A percentile compares a stretch with the other conserved stretches of the same genome.
These are phyloP conservation scores for Trichophyton rubrum DNA, from an alignment of 2,329 filamentous ascomycete species.

Conservation along the genomic window DNA sequence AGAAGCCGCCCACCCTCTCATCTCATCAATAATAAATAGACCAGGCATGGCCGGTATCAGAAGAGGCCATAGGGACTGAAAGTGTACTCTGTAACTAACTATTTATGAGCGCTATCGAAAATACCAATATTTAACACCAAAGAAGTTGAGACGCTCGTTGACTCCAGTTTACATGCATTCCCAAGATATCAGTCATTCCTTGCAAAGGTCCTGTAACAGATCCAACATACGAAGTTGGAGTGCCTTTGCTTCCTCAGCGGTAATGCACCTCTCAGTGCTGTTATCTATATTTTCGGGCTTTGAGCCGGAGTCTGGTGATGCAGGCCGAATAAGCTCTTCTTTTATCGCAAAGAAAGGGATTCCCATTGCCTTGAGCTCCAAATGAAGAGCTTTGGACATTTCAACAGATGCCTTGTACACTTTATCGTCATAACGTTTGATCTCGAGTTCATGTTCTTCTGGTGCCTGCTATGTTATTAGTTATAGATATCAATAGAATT, in stretches of 20 bases:
- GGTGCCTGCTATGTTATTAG: conserved; percentile 23
- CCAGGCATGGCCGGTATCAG: not conserved
- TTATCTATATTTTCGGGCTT: not conserved
- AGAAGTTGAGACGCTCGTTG: not conserved
- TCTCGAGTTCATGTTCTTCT: conserved; percentile 42
- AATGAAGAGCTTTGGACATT: conserved; percentile 48
- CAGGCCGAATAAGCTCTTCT: conserved; percentile 27
- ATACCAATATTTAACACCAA: not conserved
- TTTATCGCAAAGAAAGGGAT: conserved; percentile 50
- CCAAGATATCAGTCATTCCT: conserved; percentile 16
- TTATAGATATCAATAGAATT: not conserved
- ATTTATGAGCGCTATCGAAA: not conserved
- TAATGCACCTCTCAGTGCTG: conserved; percentile 21
- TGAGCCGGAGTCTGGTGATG: not conserved
- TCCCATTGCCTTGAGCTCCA: conserved; percentile 44
- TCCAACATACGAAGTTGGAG: conserved; percentile 39
- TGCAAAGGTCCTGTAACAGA: conserved; percentile 40
- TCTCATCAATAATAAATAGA: not conserved
- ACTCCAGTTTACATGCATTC: not conserved
- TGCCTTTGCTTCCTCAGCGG: conserved; percentile 30
- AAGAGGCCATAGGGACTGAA: not conserved
- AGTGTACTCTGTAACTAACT: not conserved
- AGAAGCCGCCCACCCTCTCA: not conserved
- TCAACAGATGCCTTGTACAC: conserved; percentile 47
- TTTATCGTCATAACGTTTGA: conserved; percentile 48